Evolutionary conservation across 495 filamentous ascomycete species (phyloP).

Genomic region (Immersiella caudata): DNA sequence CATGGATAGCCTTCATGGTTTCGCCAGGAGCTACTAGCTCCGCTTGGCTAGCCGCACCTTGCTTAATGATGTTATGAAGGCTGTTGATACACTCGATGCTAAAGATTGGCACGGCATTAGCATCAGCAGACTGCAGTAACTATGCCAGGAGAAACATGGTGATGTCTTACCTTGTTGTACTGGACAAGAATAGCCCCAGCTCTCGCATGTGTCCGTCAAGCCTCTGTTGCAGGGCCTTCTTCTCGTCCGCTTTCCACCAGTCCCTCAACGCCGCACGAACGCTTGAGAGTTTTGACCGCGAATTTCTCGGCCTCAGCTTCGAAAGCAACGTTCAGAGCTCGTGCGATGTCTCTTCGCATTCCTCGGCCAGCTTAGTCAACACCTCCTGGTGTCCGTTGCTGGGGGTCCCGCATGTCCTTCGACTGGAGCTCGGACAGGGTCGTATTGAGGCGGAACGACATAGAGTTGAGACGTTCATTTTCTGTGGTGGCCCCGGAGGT

Average conservation of each 20-base stretch:
- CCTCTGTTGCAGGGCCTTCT: neutral
- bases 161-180: neutral
- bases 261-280: neutral
- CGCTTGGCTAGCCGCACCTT: neutral
- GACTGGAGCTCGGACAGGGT: neutral
- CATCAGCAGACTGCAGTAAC: neutral
- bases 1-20: conserved; percentile 6
- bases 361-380: neutral
- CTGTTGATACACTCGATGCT: neutral
- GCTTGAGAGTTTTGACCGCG: neutral
- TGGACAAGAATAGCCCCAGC: neutral
- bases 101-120: neutral
- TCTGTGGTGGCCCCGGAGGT: neutral
- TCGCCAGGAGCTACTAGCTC: neutral
- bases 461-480: neutral
- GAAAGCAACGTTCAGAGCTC: neutral
- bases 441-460: neutral
- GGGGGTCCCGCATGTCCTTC: neutral
- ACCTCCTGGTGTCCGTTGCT: neutral
- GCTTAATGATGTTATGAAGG: neutral
- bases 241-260: neutral
- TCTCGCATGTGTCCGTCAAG: neutral
- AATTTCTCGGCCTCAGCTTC: neutral
- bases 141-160: no score
- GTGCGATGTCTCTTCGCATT: neutral